Evolutionary conservation across 306 rosid genomes (phyloP), one percentile per base, ranked within the genome.

Genomic region (Rosa multiflora): DNA sequence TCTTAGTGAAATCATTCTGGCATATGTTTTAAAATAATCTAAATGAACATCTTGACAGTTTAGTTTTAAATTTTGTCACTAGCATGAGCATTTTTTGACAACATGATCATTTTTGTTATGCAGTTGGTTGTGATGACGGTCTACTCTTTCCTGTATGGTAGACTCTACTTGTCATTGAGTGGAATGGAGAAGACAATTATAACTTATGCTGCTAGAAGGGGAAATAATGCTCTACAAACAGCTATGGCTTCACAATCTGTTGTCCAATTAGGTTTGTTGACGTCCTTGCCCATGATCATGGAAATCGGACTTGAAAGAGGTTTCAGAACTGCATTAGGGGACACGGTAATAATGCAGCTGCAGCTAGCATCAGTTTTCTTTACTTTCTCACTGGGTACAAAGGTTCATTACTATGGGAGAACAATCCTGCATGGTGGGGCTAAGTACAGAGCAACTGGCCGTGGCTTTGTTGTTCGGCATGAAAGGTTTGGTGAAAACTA

Each of bases 241-340:
- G 95, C 96, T 44, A 73, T 95, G 88, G 91, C 96, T 76, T 95
- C 98, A 6, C 98, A 93, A 76, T 90, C 98, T 55, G 56, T 89
- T 84, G 93, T 95, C 72, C 99, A 95, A 78, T 79, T 95, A 80
- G 99, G 98, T 76, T 82, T 95, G 48, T 61, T 95, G 63, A 95
- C 89, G 87, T 88, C 98, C 75, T 70, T 95, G 83, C 99, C 99
- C 85, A 95, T 95, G 99, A 42, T 93, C 82, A 95, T 95, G 99
- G 99, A 95, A 86, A 93, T 95, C 69, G 98, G 99, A 71, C 89
- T 95, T 9, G 99, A 95, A 87, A 91, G 98, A 83, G 99, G 99
- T 78, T 95, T 93, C 88, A 87, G 94, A 82, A 90, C 93, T 58
- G 98, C 99, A 26, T 20, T 93, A 40, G 89, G 95, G 44, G 99